Conservation (phyloP, 176 grass and related monocot species). For the Aegilops umbellulata region DNA sequence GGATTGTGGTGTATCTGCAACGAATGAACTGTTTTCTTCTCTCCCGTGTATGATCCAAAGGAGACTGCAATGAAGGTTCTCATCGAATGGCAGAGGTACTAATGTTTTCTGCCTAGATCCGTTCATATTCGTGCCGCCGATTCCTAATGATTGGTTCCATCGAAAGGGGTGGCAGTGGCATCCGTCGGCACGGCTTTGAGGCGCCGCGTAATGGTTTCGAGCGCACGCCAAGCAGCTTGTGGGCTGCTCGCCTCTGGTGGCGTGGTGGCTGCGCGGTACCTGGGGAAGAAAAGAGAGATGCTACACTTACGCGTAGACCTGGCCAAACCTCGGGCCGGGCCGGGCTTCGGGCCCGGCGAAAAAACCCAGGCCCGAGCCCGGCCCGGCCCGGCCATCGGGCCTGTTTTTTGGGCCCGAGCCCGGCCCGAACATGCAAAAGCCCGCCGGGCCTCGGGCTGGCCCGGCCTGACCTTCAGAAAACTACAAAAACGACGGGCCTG, state of each 20-base stretch:
- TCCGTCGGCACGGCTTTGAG: slow-evolving; percentile 50
- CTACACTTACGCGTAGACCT: too few relatives aligned
- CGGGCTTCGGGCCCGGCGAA: too few relatives aligned
- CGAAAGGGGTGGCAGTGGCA: slow-evolving; percentile 60
- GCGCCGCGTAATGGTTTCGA: slow-evolving; percentile 56
- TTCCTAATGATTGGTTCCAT: slow-evolving; percentile 19
- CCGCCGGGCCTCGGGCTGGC: too few relatives aligned
- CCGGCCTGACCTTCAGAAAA: too few relatives aligned
- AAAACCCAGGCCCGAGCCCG: too few relatives aligned
- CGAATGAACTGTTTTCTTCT: slow-evolving; percentile 56
- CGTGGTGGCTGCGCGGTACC: slow-evolving; percentile 50
- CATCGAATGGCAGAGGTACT: slow-evolving; percentile 28
- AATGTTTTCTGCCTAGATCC: background rate
- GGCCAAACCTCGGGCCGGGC: too few relatives aligned
- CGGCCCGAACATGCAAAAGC: too few relatives aligned
- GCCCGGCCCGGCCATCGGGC: too few relatives aligned
- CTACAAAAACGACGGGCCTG: too few relatives aligned
- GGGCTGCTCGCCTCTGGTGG: slow-evolving; percentile 70
- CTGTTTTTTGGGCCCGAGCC: too few relatives aligned
- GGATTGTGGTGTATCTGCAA: slow-evolving; percentile 59
- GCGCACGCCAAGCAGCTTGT: slow-evolving; percentile 61
- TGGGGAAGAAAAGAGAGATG: slow-evolving; percentile 67
- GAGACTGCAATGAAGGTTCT: slow-evolving; percentile 16
- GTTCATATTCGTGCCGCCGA: background rate
- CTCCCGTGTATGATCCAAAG: slow-evolving; percentile 74